Evolutionary conservation across 2,329 filamentous ascomycete species (phyloP).

Genomic region (Aspergillus felis): DNA sequence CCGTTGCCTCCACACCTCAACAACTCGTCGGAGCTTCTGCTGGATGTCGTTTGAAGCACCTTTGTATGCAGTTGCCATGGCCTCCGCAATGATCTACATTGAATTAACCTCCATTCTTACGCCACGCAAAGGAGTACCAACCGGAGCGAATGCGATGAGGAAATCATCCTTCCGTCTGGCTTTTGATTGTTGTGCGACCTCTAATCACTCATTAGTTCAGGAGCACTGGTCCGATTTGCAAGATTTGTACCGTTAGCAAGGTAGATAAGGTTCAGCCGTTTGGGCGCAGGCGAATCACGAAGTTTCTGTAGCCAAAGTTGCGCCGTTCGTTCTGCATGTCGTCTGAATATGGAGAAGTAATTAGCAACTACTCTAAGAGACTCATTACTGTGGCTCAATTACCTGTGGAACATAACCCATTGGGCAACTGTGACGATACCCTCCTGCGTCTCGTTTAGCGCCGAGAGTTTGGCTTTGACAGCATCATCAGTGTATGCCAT

Average conservation of each 20-base stretch:
- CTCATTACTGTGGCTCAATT: conserved; percentile 24
- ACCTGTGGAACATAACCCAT: conserved; percentile 99
- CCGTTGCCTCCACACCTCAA: conserved; percentile 91
- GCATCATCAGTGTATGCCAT: conserved; percentile 98
- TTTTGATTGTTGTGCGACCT: conserved; percentile 95
- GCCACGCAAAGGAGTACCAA: conserved; percentile 24
- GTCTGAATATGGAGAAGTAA: conserved; percentile 50
- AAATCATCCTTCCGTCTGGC: conserved; percentile 91
- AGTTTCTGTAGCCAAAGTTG: conserved; percentile 87
- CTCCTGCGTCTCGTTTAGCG: conserved; percentile 94
- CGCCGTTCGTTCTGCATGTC: conserved; percentile 87
- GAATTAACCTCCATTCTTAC: conserved; percentile 18
- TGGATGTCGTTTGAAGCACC: conserved; percentile 82
- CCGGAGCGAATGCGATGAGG: conserved; percentile 81
- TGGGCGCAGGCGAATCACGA: conserved; percentile 79
- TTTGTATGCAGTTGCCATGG: conserved; percentile 85
- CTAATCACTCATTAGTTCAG: conserved; percentile 46
- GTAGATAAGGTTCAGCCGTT: conserved; percentile 87
- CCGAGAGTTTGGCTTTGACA: conserved; percentile 88
- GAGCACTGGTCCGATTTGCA: neutral
- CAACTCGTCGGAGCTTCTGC: conserved; percentile 77
- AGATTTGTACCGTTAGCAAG: conserved; percentile 78
- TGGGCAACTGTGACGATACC: conserved; percentile 94
- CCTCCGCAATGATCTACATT: conserved; percentile 73
- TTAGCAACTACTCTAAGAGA: conserved; percentile 16